These are phyloP conservation scores for Leccinum imitatum DNA, from an alignment of 768 basidiomycete species.

Conservation along the genomic window DNA sequence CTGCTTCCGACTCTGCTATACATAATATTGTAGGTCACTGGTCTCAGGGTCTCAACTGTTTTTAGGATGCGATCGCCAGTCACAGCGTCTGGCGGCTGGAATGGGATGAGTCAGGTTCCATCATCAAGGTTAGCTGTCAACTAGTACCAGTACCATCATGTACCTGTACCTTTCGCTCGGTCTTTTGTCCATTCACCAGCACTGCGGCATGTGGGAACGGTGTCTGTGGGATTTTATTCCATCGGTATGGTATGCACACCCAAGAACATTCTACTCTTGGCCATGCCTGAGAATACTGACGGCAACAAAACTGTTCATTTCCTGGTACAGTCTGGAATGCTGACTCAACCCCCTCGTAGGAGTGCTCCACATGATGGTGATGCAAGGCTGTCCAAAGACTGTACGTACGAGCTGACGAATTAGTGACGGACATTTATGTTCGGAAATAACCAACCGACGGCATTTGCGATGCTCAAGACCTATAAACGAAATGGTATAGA, in stretches of 20 bases:
- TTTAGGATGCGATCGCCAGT: background rate
- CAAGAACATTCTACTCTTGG: constrained; percentile 1
- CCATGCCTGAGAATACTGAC: background rate
- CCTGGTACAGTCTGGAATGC: background rate
- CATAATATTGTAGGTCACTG: background rate
- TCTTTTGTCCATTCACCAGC: background rate
- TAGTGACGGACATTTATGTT: background rate
- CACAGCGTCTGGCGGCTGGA: background rate
- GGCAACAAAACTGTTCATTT: background rate
- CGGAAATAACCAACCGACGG: background rate
- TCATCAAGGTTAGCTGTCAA: background rate
- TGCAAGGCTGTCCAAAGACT: background rate
- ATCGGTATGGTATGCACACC: background rate
- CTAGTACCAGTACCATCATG: background rate
- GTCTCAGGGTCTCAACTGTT: background rate
- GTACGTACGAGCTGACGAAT: constrained; percentile 3
- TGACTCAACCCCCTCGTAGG: background rate
- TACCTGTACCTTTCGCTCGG: background rate
- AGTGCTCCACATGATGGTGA: background rate
- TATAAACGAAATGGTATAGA: constrained; percentile 18
- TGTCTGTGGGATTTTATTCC: background rate
- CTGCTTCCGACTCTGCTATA: background rate
- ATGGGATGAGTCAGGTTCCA: background rate
- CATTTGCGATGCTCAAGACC: background rate
- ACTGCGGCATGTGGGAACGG: background rate